A percentile compares a stretch with the other conserved stretches of the same genome.
Evolutionary conservation across 225 moss, liverwort and hornwort genomes (phyloP).

Genomic region (Asterella californica): DNA sequence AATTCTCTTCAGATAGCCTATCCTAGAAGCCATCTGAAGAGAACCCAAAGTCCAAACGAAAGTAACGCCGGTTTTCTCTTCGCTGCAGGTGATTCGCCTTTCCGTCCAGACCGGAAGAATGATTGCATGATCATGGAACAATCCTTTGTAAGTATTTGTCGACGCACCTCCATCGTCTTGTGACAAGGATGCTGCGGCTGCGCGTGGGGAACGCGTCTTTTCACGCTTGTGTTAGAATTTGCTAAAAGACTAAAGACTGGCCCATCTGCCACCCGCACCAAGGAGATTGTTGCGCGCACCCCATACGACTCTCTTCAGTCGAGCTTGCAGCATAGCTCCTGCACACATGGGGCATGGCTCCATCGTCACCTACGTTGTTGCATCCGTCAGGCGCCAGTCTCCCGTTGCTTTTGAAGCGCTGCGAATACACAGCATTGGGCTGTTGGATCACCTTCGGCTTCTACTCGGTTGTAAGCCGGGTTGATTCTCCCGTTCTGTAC

Average conservation of each 20-base stretch:
- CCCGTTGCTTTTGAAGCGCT: no score
- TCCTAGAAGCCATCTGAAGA: slow-evolving; percentile 21
- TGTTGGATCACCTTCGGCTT: slow-evolving; percentile 74
- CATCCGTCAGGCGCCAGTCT: slow-evolving; percentile 79
- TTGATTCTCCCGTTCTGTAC: slow-evolving; percentile 69
- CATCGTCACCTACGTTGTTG: slow-evolving; percentile 79
- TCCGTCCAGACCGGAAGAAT: slow-evolving; percentile 36
- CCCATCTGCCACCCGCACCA: slow-evolving; percentile 96
- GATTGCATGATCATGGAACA: slow-evolving; percentile 28
- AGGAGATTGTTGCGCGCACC: slow-evolving; percentile 80
- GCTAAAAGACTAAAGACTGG: slow-evolving; percentile 52
- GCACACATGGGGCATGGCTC: slow-evolving; percentile 99
- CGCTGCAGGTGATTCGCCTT: neutral
- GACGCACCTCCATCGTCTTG: slow-evolving; percentile 27
- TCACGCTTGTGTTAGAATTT: neutral
- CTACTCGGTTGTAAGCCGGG: slow-evolving; percentile 85
- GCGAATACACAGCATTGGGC: slow-evolving; percentile 92
- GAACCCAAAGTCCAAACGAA: slow-evolving; percentile 22
- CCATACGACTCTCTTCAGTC: slow-evolving; percentile 81
- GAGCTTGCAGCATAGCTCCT: slow-evolving; percentile 89
- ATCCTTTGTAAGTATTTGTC: slow-evolving; percentile 30
- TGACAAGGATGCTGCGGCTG: slow-evolving; percentile 33
- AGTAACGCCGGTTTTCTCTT: slow-evolving; percentile 36
- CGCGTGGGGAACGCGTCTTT: neutral
- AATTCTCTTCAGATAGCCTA: neutral